These are phyloP conservation scores for Adansonia grandidieri DNA, from an alignment of 441 rosid species.

Conservation along the genomic window DNA sequence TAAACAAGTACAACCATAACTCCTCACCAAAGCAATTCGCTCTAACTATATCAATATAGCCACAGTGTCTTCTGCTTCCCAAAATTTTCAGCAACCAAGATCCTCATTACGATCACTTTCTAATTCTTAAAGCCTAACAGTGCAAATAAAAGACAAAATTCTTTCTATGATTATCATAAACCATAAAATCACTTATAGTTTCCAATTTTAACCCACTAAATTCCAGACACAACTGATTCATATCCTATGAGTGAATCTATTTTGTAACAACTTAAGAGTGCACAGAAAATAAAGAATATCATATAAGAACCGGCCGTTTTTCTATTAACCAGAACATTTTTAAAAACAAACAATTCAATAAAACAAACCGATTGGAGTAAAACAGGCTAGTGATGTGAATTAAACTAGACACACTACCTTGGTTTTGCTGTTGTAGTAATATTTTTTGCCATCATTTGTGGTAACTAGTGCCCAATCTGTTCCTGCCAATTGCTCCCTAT, in stretches of 20 bases:
- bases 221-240: background rate
- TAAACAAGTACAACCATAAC: background rate
- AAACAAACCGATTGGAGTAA: constrained; percentile 15
- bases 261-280: background rate
- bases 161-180: background rate
- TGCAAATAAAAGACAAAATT: background rate
- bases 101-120: background rate
- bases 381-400: constrained; percentile 13
- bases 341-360: constrained; percentile 7
- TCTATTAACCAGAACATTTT: background rate
- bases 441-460: constrained; percentile 87
- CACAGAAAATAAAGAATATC: background rate
- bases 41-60: background rate
- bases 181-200: constrained; percentile 1
- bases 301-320: background rate
- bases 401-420: constrained; percentile 52
- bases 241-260: constrained; percentile 5
- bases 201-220: background rate
- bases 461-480: constrained; percentile 92
- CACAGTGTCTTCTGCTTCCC: background rate
- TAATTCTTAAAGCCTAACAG: constrained; percentile 7
- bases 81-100: background rate
- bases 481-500: constrained; percentile 82
- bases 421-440: constrained; percentile 89
- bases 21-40: background rate